A percentile compares a stretch with the other conserved stretches of the same genome.
Evolutionary conservation across 2,329 filamentous ascomycete genomes (phyloP).

Genomic region (Elsinoe fawcettii): DNA sequence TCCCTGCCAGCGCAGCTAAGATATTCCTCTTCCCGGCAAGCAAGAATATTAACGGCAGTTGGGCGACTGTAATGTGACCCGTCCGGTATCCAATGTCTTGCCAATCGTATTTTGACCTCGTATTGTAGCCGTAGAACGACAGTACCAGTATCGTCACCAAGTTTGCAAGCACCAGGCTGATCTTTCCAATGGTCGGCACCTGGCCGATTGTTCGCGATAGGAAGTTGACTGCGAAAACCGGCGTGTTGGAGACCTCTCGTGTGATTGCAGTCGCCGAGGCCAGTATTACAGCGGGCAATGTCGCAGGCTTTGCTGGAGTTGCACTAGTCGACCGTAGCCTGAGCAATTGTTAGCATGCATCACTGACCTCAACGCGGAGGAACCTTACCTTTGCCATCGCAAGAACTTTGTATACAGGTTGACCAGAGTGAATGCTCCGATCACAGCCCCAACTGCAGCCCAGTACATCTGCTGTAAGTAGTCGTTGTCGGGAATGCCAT

Average conservation of each 20-base stretch:
- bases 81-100: conserved; percentile 51
- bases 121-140: conserved; percentile 49
- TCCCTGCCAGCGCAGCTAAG: conserved; percentile 54
- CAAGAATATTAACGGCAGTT: conserved; percentile 50
- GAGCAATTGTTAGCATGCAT: neutral
- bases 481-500: conserved; percentile 30
- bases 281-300: conserved; percentile 38
- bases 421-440: conserved; percentile 37
- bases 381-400: conserved; percentile 41
- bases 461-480: conserved; percentile 48
- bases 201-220: conserved; percentile 16
- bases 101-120: conserved; percentile 42
- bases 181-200: conserved; percentile 33
- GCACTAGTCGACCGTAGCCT: conserved; percentile 40
- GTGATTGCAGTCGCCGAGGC: conserved; percentile 48
- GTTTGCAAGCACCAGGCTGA: conserved; percentile 39
- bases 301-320: conserved; percentile 48
- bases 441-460: conserved; percentile 41
- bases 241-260: conserved; percentile 46
- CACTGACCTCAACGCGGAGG: conserved; percentile 4
- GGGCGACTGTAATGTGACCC: conserved; percentile 46
- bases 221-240: conserved; percentile 21
- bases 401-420: conserved; percentile 43
- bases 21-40: conserved; percentile 50
- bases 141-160: conserved; percentile 46